Evolutionary conservation across 2,329 filamentous ascomycete genomes (phyloP).

Genomic region (Paracorniculantispora psalliotae): DNA sequence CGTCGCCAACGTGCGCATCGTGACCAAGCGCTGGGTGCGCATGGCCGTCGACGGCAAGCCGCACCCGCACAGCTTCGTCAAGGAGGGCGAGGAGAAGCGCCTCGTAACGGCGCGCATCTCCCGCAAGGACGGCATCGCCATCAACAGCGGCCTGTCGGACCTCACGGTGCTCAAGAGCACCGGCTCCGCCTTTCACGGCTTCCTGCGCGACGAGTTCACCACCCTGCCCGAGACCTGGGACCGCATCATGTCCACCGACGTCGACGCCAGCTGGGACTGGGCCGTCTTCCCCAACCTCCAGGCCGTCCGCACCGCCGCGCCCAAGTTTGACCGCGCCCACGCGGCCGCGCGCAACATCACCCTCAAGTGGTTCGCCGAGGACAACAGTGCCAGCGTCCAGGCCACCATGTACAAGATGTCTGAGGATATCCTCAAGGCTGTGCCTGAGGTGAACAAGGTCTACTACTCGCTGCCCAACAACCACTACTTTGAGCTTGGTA

Average conservation of each 20-base stretch:
- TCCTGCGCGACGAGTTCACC: constrained; percentile 89
- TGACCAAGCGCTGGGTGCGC: constrained; percentile 87
- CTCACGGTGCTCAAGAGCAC: constrained; percentile 94
- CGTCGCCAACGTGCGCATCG: constrained; percentile 72
- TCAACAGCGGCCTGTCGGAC: constrained; percentile 74
- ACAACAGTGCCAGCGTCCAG: constrained; percentile 90
- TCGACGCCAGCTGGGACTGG: constrained; percentile 87
- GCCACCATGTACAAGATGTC: constrained; percentile 99
- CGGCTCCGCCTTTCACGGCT: constrained; percentile 91
- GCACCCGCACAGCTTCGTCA: constrained; percentile 91
- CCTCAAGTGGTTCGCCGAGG: constrained; percentile 84
- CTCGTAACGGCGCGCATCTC: constrained; percentile 70
- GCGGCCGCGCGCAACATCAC: constrained; percentile 75
- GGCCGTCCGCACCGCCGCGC: constrained; percentile 59
- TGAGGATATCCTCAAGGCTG: constrained; percentile 73
- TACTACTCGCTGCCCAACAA: constrained; percentile 92
- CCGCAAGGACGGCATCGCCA: constrained; percentile 63
- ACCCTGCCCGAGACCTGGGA: constrained; percentile 89
- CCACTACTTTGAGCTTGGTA: constrained; percentile 95
- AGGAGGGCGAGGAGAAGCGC: constrained; percentile 83
- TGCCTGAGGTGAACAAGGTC: constrained; percentile 66
- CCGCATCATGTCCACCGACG: constrained; percentile 89
- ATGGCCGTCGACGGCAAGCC: constrained; percentile 82
- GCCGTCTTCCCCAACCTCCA: constrained; percentile 60
- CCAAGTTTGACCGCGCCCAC: constrained; percentile 76